Percentiles rank a stretch among this genome's conserved stretches.
phyloP scores from a whole-genome alignment of 2,329 filamentous ascomycete genomes.

The Paraphoma sp. region DNA sequence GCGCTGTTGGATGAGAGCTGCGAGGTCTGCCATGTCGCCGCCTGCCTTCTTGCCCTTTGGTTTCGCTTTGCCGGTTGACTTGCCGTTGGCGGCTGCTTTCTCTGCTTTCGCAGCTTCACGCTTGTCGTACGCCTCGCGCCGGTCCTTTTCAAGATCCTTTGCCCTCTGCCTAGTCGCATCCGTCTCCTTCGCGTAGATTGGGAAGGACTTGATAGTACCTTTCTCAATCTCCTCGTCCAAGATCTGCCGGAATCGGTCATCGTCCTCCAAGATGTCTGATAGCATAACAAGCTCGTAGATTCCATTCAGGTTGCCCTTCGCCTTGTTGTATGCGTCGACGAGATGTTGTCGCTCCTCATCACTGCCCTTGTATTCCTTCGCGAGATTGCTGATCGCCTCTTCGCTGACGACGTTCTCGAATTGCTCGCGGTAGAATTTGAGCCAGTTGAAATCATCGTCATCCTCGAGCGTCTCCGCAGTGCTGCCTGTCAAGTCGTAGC shows the following conservation, averaged over 20 bases:
- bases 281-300: conserved; percentile 88
- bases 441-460: conserved; percentile 85
- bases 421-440: conserved; percentile 85
- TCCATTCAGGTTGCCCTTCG: conserved; percentile 75
- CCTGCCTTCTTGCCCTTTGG: conserved; percentile 55
- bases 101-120: conserved; percentile 59
- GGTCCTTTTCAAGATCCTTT: conserved; percentile 44
- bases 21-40: conserved; percentile 43
- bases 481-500: conserved; percentile 89
- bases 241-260: conserved; percentile 80
- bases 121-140: conserved; percentile 58
- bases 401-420: conserved; percentile 77
- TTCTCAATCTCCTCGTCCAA: conserved; percentile 80
- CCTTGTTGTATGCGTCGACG: conserved; percentile 74
- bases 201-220: conserved; percentile 70
- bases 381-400: conserved; percentile 77
- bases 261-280: conserved; percentile 81
- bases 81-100: conserved; percentile 66
- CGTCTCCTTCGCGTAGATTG: conserved; percentile 73
- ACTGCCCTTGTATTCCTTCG: conserved; percentile 80
- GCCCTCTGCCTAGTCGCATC: conserved; percentile 36
- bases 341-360: conserved; percentile 84
- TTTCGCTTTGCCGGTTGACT: conserved; percentile 31
- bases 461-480: conserved; percentile 79
- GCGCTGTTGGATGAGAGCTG: conserved; percentile 46